Evolutionary conservation across 2,329 filamentous ascomycete species (phyloP), one percentile per base, ranked within the genome.

Genomic region (Canariomyces notabilis): DNA sequence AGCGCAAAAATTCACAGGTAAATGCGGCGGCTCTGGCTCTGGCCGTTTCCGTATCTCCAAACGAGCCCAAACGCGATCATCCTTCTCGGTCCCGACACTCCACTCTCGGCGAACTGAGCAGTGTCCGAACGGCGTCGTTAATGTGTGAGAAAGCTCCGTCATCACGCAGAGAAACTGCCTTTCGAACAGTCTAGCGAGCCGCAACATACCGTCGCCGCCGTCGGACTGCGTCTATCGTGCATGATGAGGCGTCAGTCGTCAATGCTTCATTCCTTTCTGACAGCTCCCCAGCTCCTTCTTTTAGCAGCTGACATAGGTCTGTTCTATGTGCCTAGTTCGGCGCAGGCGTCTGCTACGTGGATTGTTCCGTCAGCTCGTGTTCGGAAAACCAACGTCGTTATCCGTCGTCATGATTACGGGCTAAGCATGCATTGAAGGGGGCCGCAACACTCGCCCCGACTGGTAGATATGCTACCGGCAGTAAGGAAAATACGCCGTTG

Each of bases 221-320:
- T 45, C 42, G 34, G 26, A 45, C 42, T 45, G 42, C 42, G 34
- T 41, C 33, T n/a, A 16, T 20, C 38, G 19, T 34, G 36, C 42
- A 21, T 22, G 35, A 19, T 21, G 33, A 20, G 26, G 36, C 42
- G 19, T 45, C 19, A 38, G 33, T 39, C 42, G 19, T 45, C 19
- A 38, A 38, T 39, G 36, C 31, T 33, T 41, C 38, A 32, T 21
- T 26, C 29, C 38, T 21, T 12, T 29, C 26, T 29, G 26, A 9
- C 14, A 3, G 14, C 26, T 42, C 12, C 3, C 14, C 14, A 3
- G 14, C 26, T 42, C 12, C 3, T 29, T 29, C 26, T 12, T 12
- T 29, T 12, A 12, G 14, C 26, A 29, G 26, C 8, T 8, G 26
- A 29, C 26, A 29, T 12, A 29, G 26, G 26, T 29, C 26, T 12